These are phyloP conservation scores for Fusarium devonianum DNA, from an alignment of 2,329 filamentous ascomycete species.

Conservation along the genomic window DNA sequence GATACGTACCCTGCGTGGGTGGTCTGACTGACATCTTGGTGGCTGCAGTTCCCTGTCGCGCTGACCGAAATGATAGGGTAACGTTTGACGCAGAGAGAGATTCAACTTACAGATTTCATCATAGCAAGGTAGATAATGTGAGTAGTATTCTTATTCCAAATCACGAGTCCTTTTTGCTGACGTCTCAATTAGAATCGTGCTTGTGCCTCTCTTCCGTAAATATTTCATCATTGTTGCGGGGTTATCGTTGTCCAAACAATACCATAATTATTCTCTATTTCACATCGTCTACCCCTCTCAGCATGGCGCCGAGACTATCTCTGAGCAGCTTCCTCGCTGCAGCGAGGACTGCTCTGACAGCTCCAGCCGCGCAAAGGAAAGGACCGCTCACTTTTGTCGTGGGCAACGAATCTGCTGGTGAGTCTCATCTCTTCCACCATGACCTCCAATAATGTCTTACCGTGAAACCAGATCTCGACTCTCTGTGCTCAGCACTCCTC, in stretches of 20 bases:
- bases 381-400: constrained; percentile 67
- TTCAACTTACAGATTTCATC: constrained; percentile 30
- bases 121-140: constrained; percentile 2
- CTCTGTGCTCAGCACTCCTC: constrained; percentile 75
- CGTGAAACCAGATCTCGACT: constrained; percentile 72
- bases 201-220: neutral
- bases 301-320: constrained; percentile 48
- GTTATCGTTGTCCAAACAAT: too few species aligned
- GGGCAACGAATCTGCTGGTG: constrained; percentile 73
- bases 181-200: neutral
- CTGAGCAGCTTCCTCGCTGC: constrained; percentile 59
- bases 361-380: constrained; percentile 53
- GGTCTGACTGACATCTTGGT: constrained; percentile 23
- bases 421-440: constrained; percentile 11
- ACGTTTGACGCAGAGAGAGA: constrained; percentile 9
- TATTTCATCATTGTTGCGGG: too few species aligned
- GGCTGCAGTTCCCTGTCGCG: constrained; percentile 22
- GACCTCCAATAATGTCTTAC: neutral
- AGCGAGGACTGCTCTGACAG: constrained; percentile 56
- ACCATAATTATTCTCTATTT: too few species aligned
- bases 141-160: constrained; percentile 1
- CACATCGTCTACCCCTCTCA: neutral
- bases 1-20: constrained; percentile 8
- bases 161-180: constrained; percentile 1
- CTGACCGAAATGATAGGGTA: constrained; percentile 8